Evolutionary conservation across 176 grass and related monocot genomes (phyloP), one percentile per base, ranked within the genome.

Genomic region (Rhynchospora pubera): DNA sequence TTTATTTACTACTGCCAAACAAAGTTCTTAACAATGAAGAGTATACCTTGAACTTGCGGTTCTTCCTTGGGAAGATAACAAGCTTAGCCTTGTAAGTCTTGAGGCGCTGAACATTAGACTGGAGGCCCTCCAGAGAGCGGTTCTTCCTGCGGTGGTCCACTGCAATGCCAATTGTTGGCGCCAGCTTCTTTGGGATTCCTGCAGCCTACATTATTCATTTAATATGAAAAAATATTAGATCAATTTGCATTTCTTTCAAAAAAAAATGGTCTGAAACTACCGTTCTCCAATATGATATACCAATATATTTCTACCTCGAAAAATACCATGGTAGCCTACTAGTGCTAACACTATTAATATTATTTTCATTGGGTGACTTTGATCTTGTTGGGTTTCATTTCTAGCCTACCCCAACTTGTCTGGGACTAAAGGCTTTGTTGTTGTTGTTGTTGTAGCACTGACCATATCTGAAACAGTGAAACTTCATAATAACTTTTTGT

Each of bases 41-140:
- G 5, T 59, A 57, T 70, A 91, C 93, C 93, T 97, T 97, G 62
- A 93, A 86, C 72, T 93, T 93, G 68, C 87, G 85, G 15, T 91
- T 83, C 45, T 84, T 85, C 70, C 89, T 93, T 81, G 93, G 93
- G 91, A 93, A 97, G 87, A 97, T 93, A 6, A 93, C 93, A 30
- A 93, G 85, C 66, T 91, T 97, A 18, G 93, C 93, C 75, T 97
- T 93, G 85, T 93, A 97, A 14, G 90, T 97, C 77, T 97, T 93
- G 14, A 97, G 83, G 88, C 93, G 85, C 76, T 91, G 88, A 22
- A 89, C 65, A 47, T 93, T 97, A 7, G 93, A 64, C 83, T 97
- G 93, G 13, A 97, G 68, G 30, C 93, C 93, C 85, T 93, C 90
- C 4, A 97, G 87, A 9, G 93, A 91, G 3, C 88, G 75, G 83